These are phyloP conservation scores for Diaporthe vaccinii DNA, from an alignment of 2,329 filamentous ascomycete genomes.

Conservation along the genomic window DNA sequence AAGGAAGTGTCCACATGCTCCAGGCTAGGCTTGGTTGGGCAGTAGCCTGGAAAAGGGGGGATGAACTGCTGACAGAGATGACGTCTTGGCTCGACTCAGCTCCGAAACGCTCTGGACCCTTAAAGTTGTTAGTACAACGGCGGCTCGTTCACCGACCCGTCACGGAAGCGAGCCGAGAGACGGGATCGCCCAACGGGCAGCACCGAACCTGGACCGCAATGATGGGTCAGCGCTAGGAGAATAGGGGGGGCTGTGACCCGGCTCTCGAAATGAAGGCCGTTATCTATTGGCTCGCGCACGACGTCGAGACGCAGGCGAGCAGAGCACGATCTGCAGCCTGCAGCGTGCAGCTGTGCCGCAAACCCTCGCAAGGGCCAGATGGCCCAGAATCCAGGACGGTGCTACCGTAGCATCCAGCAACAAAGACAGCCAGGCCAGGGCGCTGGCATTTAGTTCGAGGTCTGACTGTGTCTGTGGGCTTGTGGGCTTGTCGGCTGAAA, in stretches of 20 bases:
- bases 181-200: constrained; percentile 9
- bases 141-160: constrained; percentile 4
- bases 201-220: not conserved
- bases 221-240: constrained; percentile 22
- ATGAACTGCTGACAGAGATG: constrained; percentile 1
- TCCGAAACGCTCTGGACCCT: constrained; percentile 20
- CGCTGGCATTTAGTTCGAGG: not conserved
- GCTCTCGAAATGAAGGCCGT: not conserved
- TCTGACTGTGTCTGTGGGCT: constrained; percentile 1
- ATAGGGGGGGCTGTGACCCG: constrained; percentile 16
- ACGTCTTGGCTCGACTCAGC: constrained; percentile 29
- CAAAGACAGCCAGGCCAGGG: not conserved
- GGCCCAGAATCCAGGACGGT: not conserved
- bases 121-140: constrained; percentile 18
- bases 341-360: constrained; percentile 6
- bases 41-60: not conserved
- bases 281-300: constrained; percentile 4
- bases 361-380: not conserved
- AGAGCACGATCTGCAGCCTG: constrained; percentile 26
- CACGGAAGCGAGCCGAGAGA: constrained; percentile 12
- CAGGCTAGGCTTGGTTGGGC: not conserved
- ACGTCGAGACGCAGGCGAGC: not conserved
- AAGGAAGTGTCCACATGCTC: not conserved
- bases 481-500: not conserved
- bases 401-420: constrained; percentile 1